Conservation (phyloP, 2,329 filamentous ascomycete species). For the Verticillium isaacii region DNA sequence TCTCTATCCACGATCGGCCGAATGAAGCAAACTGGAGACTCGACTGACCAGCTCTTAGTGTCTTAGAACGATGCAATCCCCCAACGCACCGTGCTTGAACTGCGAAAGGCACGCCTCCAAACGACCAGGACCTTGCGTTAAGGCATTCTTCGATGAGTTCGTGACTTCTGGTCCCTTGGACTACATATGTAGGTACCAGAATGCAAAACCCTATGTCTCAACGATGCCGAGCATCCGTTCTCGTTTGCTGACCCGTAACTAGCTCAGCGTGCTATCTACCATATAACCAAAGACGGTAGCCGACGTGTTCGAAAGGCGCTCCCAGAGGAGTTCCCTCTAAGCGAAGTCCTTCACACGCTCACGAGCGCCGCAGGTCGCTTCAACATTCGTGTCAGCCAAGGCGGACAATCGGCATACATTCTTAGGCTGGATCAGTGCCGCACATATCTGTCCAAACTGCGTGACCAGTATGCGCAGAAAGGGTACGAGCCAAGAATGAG, state of each 20-base stretch:
- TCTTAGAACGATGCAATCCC: constrained; percentile 1
- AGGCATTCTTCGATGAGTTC: constrained; percentile 36
- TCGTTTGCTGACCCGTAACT: background rate
- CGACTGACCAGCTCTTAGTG: constrained; percentile 3
- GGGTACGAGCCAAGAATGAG: constrained; percentile 29
- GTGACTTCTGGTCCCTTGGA: constrained; percentile 38
- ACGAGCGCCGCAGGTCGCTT: constrained; percentile 31
- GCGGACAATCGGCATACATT: constrained; percentile 33
- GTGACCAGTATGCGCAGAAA: constrained; percentile 27
- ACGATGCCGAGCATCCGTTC: no score
- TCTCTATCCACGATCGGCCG: no score
- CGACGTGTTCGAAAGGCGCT: constrained; percentile 32
- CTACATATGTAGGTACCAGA: constrained; percentile 32
- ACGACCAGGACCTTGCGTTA: constrained; percentile 27
- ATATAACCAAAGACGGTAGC: constrained; percentile 27
- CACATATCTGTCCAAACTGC: constrained; percentile 30
- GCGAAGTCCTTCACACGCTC: constrained; percentile 28
- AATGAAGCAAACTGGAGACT: no score
- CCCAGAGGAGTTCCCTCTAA: constrained; percentile 30
- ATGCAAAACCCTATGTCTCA: background rate
- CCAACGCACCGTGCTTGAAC: constrained; percentile 5
- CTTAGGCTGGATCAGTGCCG: constrained; percentile 33
- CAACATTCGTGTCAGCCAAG: constrained; percentile 35
- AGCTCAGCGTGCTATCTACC: constrained; percentile 37
- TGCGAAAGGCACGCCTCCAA: constrained; percentile 8